phyloP scores from a whole-genome alignment of 257 asterid species.

The Nicotiana tabacum region DNA sequence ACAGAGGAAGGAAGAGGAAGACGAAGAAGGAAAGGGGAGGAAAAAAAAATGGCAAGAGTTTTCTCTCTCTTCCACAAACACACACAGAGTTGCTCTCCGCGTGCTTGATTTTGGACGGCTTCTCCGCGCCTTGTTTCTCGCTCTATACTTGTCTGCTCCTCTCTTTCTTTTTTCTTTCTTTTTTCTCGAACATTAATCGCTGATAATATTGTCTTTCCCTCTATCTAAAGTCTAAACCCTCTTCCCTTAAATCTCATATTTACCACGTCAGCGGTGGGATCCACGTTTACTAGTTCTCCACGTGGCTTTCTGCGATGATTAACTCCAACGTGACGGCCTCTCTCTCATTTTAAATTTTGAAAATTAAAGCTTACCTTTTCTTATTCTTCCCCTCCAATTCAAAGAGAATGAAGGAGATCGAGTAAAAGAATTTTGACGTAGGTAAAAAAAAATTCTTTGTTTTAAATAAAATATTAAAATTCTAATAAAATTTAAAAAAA shows the following conservation, averaged over 20 bases:
- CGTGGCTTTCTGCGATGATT: constrained; percentile 36
- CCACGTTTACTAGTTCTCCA: constrained; percentile 39
- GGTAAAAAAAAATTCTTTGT: too few species aligned
- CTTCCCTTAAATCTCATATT: constrained; percentile 21
- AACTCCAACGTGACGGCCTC: constrained; percentile 50
- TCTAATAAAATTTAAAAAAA: too few species aligned
- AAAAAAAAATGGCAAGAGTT: constrained; percentile 27
- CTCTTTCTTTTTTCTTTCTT: neutral
- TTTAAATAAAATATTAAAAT: too few species aligned
- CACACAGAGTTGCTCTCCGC: neutral
- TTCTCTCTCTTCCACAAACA: constrained; percentile 16
- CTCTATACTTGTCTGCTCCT: constrained; percentile 29
- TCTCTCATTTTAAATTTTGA: neutral
- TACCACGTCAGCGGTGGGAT: constrained; percentile 50
- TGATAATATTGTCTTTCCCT: neutral
- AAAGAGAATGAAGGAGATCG: too few species aligned
- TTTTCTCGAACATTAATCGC: constrained; percentile 4
- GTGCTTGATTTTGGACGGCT: constrained; percentile 60
- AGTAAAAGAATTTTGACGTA: too few species aligned
- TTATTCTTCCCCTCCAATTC: too few species aligned
- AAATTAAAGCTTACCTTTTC: neutral
- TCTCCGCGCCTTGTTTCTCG: constrained; percentile 99
- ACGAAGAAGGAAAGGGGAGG: constrained; percentile 30
- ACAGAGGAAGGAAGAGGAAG: constrained; percentile 32
- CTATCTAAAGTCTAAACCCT: constrained; percentile 50